phyloP scores from a whole-genome alignment of 257 asterid genomes.

The Rehmannia glutinosa region DNA sequence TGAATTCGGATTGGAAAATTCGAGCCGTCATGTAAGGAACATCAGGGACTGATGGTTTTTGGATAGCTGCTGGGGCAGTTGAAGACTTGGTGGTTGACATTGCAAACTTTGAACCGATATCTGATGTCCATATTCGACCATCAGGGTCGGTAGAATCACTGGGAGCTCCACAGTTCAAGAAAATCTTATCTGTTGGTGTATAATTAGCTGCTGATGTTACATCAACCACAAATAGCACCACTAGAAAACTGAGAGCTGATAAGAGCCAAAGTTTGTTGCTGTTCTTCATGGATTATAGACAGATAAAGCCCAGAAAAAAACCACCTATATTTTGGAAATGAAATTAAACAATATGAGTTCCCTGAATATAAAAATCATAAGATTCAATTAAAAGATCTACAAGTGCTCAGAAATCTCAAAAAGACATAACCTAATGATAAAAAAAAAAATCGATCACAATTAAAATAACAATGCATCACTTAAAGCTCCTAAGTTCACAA shows the following conservation, averaged over 20 bases:
- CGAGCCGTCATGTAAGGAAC: slow-evolving; percentile 92
- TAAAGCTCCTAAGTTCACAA: background rate
- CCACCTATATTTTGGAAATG: background rate
- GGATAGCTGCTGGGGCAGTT: slow-evolving; percentile 51
- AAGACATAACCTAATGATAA: background rate
- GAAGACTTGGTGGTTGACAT: slow-evolving; percentile 37
- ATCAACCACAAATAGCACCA: slow-evolving; percentile 15
- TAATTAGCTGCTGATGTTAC: slow-evolving; percentile 42
- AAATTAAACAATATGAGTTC: background rate
- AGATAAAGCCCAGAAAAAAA: background rate
- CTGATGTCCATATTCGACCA: slow-evolving; percentile 75
- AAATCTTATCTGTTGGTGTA: slow-evolving; percentile 63
- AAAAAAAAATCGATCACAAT: background rate
- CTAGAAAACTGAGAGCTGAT: slow-evolving; percentile 11
- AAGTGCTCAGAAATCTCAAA: background rate
- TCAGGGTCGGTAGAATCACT: slow-evolving; percentile 53
- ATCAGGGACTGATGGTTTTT: slow-evolving; percentile 70
- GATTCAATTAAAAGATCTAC: background rate
- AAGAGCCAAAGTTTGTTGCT: background rate
- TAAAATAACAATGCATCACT: background rate
- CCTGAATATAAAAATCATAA: background rate
- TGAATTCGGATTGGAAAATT: slow-evolving; percentile 59
- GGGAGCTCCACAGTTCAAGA: slow-evolving; percentile 85
- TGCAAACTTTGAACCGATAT: slow-evolving; percentile 65
- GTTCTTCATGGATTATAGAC: slow-evolving; percentile 14